Percentiles rank a stretch among this genome's conserved stretches.
phyloP scores from a whole-genome alignment of 345 rosid species.

The Citrus maxima region DNA sequence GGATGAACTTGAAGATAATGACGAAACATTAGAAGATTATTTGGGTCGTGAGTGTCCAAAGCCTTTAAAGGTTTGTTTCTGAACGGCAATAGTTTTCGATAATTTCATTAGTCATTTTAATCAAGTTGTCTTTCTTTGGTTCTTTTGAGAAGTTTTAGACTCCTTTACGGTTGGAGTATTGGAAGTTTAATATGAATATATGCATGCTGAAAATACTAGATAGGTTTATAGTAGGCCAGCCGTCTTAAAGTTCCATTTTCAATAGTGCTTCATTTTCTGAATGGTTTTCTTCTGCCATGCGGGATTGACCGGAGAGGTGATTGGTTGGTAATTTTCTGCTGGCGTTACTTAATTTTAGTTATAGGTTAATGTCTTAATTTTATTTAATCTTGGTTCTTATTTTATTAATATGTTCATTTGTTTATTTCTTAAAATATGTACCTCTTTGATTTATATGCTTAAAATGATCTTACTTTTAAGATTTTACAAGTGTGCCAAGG shows the following conservation, averaged over 20 bases:
- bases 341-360: not conserved
- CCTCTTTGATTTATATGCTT: too few relatives aligned
- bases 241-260: not conserved
- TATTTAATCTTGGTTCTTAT: not conserved
- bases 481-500: too few relatives aligned
- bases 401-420: not conserved
- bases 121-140: not conserved
- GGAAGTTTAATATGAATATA: not conserved
- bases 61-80: constrained; percentile 62
- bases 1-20: constrained; percentile 79
- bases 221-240: too few relatives aligned
- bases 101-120: not conserved
- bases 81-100: not conserved
- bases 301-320: too few relatives aligned
- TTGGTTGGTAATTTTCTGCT: not conserved
- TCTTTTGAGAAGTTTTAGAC: not conserved
- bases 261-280: not conserved
- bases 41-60: constrained; percentile 61
- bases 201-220: not conserved
- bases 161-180: not conserved
- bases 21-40: constrained; percentile 75
- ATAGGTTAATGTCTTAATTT: not conserved
- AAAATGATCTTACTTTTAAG: too few relatives aligned
- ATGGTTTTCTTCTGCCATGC: not conserved
- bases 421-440: too few relatives aligned